phyloP scores from a whole-genome alignment of 371 early-diverging fungal genomes.

The Mortierella sp. region DNA sequence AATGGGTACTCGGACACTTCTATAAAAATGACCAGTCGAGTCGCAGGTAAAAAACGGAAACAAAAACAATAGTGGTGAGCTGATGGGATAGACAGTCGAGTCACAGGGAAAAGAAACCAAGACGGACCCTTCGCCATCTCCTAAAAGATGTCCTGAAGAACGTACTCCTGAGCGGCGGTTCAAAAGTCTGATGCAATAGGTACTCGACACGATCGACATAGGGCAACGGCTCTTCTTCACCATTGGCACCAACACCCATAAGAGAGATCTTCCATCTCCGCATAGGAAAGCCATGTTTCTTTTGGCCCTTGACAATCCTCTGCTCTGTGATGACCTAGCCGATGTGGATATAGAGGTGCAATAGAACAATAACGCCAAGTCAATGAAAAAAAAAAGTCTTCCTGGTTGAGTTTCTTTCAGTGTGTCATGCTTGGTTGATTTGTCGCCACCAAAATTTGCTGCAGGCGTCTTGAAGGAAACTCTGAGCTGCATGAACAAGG shows the following conservation, averaged over 20 bases:
- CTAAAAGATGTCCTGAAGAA: not conserved
- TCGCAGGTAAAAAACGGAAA: too few relatives aligned
- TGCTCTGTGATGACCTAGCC: conserved; percentile 53
- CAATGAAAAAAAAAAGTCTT: too few relatives aligned
- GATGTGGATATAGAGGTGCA: too few relatives aligned
- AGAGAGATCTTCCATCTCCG: conserved; percentile 69
- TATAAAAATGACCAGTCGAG: conserved; percentile 47
- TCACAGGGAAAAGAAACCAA: too few relatives aligned
- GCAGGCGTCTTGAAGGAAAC: too few relatives aligned
- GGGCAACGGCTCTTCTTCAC: conserved; percentile 60
- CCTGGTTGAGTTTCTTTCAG: too few relatives aligned
- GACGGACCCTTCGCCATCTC: too few relatives aligned
- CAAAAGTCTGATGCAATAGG: conserved; percentile 75
- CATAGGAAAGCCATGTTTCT: conserved; percentile 63
- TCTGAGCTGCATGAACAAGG: too few relatives aligned
- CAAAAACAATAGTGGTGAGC: not conserved
- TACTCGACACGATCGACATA: conserved; percentile 78
- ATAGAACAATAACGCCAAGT: too few relatives aligned
- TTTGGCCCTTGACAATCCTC: conserved; percentile 53
- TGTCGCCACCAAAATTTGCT: too few relatives aligned
- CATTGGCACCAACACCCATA: conserved; percentile 61
- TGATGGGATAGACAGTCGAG: too few relatives aligned
- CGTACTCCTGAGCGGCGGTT: conserved; percentile 70
- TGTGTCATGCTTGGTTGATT: too few relatives aligned
- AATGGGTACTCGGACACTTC: conserved; percentile 73